Base-by-base conservation (phyloP, 2,329 filamentous ascomycete species). In the Hymenoscyphus linearis region DNA sequence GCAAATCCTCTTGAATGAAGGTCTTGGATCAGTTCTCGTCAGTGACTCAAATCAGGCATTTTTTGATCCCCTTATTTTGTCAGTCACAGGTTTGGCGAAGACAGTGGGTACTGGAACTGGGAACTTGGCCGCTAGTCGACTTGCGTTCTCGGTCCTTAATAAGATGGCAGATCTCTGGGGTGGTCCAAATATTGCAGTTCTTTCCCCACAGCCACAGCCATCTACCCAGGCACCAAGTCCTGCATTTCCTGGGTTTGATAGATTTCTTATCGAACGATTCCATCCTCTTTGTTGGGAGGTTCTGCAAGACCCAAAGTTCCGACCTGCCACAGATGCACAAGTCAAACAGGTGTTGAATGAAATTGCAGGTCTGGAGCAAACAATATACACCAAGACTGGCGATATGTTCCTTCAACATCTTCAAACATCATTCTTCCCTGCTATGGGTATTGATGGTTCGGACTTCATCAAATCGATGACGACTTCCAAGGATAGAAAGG, bases 151-250 rank as follows among this genome's bases (percentile, higher is more conserved):
- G 22, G 86, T 96, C 13, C 83, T 99, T 70, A 82, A 84, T 25
- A 87, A 87, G 65, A 96, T 99, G 88, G 90, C 88, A 9, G 80
- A 83, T 34, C 86, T 92, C 47, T 99, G 95, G 93, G 93, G 95
- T 61, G 95, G 93, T 0, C 90, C 91, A 1, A 91, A 96, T 65
- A 79, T 89, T 40, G 80, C 84, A 13, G 82, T 79, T 37, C 82
- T 86, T 52, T 77, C 80, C 14, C 75, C 79, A 55, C 82, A 81
- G 61, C 81, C 81, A 2, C 75, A 74, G 2, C 76, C 81, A 4
- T 65, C 83, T 0, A 79, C 78, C 12, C 76, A 79, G 3, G 79
- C 80, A 1, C 78, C 85, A 3, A 73, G 76, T 12, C 85, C 85
- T 12, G 77, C 76, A 18, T 86, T 99, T 31, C 90, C 93, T 2